Percentiles rank a stretch among this genome's conserved stretches.
Evolutionary conservation across 768 basidiomycete species (phyloP).

Genomic region (Boletus rubescentipes): DNA sequence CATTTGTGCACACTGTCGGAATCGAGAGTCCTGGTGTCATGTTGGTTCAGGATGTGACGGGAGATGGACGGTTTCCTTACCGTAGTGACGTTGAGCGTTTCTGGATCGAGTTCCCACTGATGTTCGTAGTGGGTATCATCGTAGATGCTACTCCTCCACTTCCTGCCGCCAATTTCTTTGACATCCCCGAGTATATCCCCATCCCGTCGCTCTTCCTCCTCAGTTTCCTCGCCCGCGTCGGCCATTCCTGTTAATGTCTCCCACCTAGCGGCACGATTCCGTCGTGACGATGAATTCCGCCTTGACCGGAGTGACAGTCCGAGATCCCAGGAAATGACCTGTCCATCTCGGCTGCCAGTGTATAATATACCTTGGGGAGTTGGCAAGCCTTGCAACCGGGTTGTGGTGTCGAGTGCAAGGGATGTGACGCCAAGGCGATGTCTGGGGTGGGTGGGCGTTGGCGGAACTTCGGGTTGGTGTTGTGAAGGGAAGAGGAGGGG

Average conservation of each 20-base stretch:
- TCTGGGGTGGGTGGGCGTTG: constrained; percentile 52
- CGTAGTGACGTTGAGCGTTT: constrained; percentile 45
- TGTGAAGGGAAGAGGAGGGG: constrained; percentile 60
- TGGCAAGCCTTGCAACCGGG: constrained; percentile 62
- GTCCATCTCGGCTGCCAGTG: constrained; percentile 85
- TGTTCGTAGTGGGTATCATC: constrained; percentile 59
- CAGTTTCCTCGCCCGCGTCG: constrained; percentile 69
- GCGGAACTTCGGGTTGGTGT: constrained; percentile 18
- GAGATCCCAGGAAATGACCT: constrained; percentile 87
- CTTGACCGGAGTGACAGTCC: constrained; percentile 56
- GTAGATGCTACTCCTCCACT: constrained; percentile 30
- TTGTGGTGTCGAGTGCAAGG: constrained; percentile 85
- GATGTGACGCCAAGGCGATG: constrained; percentile 87
- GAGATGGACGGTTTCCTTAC: constrained; percentile 37
- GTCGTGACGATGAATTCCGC: constrained; percentile 29
- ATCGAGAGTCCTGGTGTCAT: constrained; percentile 50
- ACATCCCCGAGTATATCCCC: constrained; percentile 81
- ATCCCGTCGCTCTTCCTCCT: constrained; percentile 66
- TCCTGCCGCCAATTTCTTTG: constrained; percentile 36
- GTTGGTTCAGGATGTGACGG: constrained; percentile 6
- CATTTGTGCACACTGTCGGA: constrained; percentile 85
- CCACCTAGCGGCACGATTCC: constrained; percentile 49
- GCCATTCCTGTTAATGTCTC: constrained; percentile 85
- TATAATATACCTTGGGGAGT: constrained; percentile 87
- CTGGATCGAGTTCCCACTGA: constrained; percentile 76